A percentile compares a stretch with the other conserved stretches of the same genome.
Conservation (phyloP, 2,329 filamentous ascomycete genomes). For the Huntiella savannae region DNA sequence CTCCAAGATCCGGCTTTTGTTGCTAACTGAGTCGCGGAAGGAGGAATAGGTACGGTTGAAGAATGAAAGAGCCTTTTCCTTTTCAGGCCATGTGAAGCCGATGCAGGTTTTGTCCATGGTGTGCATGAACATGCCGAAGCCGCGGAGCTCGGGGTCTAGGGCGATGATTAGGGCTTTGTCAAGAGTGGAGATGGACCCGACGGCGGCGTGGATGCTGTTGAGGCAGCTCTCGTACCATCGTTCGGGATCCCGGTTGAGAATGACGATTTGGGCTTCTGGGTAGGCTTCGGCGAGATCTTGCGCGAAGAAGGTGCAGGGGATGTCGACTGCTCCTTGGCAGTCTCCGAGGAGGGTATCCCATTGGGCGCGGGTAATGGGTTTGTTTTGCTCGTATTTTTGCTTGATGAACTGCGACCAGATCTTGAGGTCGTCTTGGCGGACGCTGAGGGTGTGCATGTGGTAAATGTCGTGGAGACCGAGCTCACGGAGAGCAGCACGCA, state of each 20-base stretch:
- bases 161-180: constrained; percentile 13
- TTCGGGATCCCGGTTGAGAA: constrained; percentile 23
- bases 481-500: constrained; percentile 18
- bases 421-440: constrained; percentile 11
- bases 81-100: constrained; percentile 16
- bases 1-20: constrained; percentile 20
- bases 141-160: constrained; percentile 18
- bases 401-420: constrained; percentile 15
- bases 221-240: constrained; percentile 20
- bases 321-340: constrained; percentile 30
- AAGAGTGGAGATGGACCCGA: constrained; percentile 9
- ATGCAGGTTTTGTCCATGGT: constrained; percentile 12
- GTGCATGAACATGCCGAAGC: constrained; percentile 16
- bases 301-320: constrained; percentile 35
- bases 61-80: constrained; percentile 21
- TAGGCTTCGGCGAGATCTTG: constrained; percentile 19
- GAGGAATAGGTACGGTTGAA: constrained; percentile 21
- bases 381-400: constrained; percentile 14
- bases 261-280: constrained; percentile 22
- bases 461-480: constrained; percentile 21
- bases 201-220: constrained; percentile 14
- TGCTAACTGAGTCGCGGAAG: constrained; percentile 18
- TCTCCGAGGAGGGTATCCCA: constrained; percentile 28
- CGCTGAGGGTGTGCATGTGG: constrained; percentile 18
- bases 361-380: constrained; percentile 19